Base-by-base conservation (phyloP, 164 flowering plant genomes). In the Piper longum region DNA sequence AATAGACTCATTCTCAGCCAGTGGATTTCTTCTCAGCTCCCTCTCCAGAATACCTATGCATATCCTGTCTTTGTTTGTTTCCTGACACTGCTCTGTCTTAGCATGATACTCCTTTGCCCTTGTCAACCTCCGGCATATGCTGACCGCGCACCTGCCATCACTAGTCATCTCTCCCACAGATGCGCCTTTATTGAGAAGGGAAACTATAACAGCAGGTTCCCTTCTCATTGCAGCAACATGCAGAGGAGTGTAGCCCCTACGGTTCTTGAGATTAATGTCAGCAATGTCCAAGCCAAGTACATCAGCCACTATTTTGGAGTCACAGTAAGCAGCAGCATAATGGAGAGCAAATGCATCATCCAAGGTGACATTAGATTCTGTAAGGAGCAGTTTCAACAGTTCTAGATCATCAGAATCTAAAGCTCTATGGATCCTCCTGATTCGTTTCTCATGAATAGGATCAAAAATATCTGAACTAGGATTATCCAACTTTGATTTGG, bases 361-460 rank as follows among this genome's bases (percentile, higher is more conserved):
- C 56, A 87, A 64, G 18, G 85, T 85, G 40, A 76, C 66, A 41
- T 71, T 62, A 36, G 85, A 80, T 63, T 87, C 95, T 4, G 66
- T 64, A 26, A 87, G 66, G 1, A 87, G 85, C 59, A 85, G 78
- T 43, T 69, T 80, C 26, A 87, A 78, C 14, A 87, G 81, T 70
- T 87, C 91, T 16, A 87, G 81, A 79, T 87, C 95, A 67, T 87
- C 86, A 0, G 87, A 85, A 65, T 87, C 95, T 57, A 87, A 64
- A 17, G 95, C 95, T 69, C 66, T 81, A 65, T 66, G 78, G 48
- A 85, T 82, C 68, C 84, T 83, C 71, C 64, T 72, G 54, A 81
- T 70, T 71, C 79, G 74, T 71, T 79, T 85, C 60, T 80, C 84
- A 67, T 26, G 80, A 66, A 75, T 14, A 4, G 76, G 75, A n/a